These are phyloP conservation scores for Fusarium sp. DNA, from an alignment of 2,329 filamentous ascomycete genomes.

Conservation along the genomic window DNA sequence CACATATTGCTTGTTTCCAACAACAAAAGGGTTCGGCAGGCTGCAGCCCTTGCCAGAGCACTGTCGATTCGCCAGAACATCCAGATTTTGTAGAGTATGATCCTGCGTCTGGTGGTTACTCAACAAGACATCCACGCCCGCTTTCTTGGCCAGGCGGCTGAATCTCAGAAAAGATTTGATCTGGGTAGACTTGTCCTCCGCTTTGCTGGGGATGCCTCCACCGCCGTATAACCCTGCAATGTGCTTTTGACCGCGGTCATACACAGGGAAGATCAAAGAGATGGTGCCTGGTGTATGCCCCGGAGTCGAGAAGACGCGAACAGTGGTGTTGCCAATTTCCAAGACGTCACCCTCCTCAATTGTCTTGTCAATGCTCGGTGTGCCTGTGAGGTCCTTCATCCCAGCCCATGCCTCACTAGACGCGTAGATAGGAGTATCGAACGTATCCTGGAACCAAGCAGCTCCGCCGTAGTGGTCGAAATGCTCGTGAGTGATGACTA, in stretches of 20 bases:
- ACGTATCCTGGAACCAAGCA: conserved; percentile 41
- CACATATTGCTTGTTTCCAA: conserved; percentile 25
- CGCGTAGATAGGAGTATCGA: conserved; percentile 30
- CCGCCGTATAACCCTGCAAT: conserved; percentile 43
- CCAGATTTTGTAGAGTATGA: conserved; percentile 31
- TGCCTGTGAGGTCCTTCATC: not conserved
- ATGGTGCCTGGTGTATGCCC: conserved; percentile 43
- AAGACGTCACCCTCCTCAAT: conserved; percentile 30
- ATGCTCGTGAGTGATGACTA: conserved; percentile 47
- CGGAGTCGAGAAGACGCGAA: conserved; percentile 32
- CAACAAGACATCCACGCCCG: conserved; percentile 34
- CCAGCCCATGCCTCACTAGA: conserved; percentile 24
- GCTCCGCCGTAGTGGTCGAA: conserved; percentile 46
- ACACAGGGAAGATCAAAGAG: conserved; percentile 38
- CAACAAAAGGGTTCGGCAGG: conserved; percentile 29
- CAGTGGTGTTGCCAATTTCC: conserved; percentile 39
- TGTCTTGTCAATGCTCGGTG: conserved; percentile 17
- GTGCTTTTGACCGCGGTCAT: conserved; percentile 35
- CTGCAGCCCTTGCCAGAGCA: conserved; percentile 15
- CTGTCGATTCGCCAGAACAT: conserved; percentile 24
- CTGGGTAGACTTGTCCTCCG: conserved; percentile 34
- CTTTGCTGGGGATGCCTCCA: conserved; percentile 31
- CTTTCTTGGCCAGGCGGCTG: conserved; percentile 12
- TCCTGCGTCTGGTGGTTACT: conserved; percentile 42
- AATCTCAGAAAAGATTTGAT: conserved; percentile 36